phyloP scores from a whole-genome alignment of 768 basidiomycete genomes.

The Leccinum sublutescens region DNA sequence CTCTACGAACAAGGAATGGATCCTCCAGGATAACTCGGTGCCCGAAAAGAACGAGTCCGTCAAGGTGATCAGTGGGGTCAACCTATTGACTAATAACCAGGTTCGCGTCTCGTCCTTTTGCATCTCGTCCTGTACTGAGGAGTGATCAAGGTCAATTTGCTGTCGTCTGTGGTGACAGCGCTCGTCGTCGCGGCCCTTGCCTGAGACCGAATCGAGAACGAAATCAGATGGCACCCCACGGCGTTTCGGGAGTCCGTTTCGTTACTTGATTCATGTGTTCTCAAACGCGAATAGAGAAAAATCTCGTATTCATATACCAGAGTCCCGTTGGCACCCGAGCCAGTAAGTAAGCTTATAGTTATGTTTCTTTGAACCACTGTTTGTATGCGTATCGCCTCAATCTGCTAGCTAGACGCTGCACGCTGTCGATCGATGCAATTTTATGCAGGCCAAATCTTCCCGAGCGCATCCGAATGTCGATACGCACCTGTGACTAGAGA shows the following conservation, averaged over 20 bases:
- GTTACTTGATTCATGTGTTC: constrained; percentile 1
- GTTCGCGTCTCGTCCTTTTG: constrained; percentile 33
- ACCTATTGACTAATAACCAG: constrained; percentile 81
- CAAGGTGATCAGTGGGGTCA: constrained; percentile 58
- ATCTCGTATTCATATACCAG: background rate
- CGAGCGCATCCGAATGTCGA: too few relatives aligned
- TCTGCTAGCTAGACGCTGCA: too few relatives aligned
- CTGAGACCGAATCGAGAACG: constrained; percentile 12
- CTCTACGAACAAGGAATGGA: constrained; percentile 54
- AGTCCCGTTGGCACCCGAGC: background rate
- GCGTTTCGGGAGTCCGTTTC: background rate
- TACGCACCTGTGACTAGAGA: too few relatives aligned
- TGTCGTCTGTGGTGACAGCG: constrained; percentile 43
- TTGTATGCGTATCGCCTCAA: too few relatives aligned
- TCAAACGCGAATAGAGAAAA: background rate
- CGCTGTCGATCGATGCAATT: too few relatives aligned
- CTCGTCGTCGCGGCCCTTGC: constrained; percentile 37
- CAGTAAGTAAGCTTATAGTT: background rate
- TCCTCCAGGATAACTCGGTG: constrained; percentile 58
- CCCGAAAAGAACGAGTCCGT: constrained; percentile 43
- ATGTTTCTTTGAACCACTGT: too few relatives aligned
- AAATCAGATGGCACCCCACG: background rate
- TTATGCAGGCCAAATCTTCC: too few relatives aligned
- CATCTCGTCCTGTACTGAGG: constrained; percentile 4
- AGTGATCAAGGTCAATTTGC: constrained; percentile 39